Evolutionary conservation across 2,329 filamentous ascomycete species (phyloP), one percentile per base, ranked within the genome.

Genomic region (Xylaria sp.): DNA sequence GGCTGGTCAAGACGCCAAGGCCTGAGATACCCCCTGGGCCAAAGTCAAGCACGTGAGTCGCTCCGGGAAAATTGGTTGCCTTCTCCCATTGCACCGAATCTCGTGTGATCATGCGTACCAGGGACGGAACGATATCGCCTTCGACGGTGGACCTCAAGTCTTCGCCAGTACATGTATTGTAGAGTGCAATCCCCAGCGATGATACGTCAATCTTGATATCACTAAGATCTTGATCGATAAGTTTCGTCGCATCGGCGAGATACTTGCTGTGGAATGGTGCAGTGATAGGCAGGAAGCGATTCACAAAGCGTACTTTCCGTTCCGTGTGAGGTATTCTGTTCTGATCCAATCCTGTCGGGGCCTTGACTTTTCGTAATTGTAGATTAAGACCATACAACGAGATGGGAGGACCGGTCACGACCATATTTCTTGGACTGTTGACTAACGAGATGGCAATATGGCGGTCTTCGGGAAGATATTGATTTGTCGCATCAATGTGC

Each of bases 231-330:
- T 95, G 90, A 62, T 94, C 88, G 69, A 99, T 93, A 73, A 94
- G 86, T 67, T 90, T 87, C 29, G 92, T 93, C 1, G 96, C 95
- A 72, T 94, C 90, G 27, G 86, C 84, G 17, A 99, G 89, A 78
- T 98, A 97, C 68, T 93, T 91, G 86, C 96, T 99, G 85, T 99
- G 96, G 86, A 99, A 99, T 4, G 96, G 96, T 10, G 96, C 94
- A 0, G 95, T 97, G 79, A 99, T 99, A 53, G 96, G 96, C 67
- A 99, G 83, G 85, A 99, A 99, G 67, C 96, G 91, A 84, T 97
- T 97, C 69, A 93, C 93, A 73, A 99, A 99, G 76, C 96, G 93
- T 63, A 97, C 87, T 83, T 99, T 99, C 74, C 96, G 92, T 81
- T 99, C 91, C 0, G 95, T 98, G 83, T 93, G 94, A 6, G 96